Evolutionary conservation across 805 yeast genomes (phyloP).

Genomic region (Cyberlindnera mississippiensis): DNA sequence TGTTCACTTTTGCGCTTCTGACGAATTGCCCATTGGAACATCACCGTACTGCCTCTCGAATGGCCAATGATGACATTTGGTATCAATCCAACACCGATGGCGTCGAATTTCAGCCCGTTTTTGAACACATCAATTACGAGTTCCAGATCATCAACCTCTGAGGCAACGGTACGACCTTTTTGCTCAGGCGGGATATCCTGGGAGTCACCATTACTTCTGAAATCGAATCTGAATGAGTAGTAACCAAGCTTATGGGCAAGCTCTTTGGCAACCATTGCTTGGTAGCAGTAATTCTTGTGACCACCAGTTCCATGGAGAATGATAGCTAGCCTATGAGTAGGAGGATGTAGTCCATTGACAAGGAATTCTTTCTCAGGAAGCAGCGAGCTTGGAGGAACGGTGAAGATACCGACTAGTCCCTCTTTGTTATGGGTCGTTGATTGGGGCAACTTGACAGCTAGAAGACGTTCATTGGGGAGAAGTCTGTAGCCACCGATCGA

Average conservation of each 20-base stretch:
- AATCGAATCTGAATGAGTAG: constrained; percentile 73
- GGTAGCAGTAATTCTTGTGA: constrained; percentile 77
- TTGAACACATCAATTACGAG: constrained; percentile 33
- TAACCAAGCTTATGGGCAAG: constrained; percentile 58
- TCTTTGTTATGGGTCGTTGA: constrained; percentile 23
- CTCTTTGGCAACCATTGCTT: constrained; percentile 52
- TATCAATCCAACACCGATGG: constrained; percentile 38
- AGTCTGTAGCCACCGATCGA: constrained; percentile 17
- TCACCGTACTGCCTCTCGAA: constrained; percentile 74
- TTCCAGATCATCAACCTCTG: constrained; percentile 68
- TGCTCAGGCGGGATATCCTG: constrained; percentile 34
- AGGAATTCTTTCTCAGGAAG: constrained; percentile 19
- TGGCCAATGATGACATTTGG: constrained; percentile 66
- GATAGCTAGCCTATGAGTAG: constrained; percentile 50
- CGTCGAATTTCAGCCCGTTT: constrained; percentile 25
- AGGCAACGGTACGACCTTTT: constrained; percentile 53
- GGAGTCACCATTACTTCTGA: constrained; percentile 81
- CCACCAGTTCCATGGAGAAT: constrained; percentile 85
- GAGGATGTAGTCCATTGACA: no score
- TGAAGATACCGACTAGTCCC: constrained; percentile 36
- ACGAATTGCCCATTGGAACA: constrained; percentile 64
- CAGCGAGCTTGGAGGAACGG: constrained; percentile 29
- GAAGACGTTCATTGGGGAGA: constrained; percentile 24
- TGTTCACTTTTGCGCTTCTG: no score
- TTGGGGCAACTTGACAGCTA: constrained; percentile 24